A percentile compares a stretch with the other conserved stretches of the same genome.
Conservation (phyloP, 2,329 filamentous ascomycete species). For the Penicillium brevicompactum region DNA sequence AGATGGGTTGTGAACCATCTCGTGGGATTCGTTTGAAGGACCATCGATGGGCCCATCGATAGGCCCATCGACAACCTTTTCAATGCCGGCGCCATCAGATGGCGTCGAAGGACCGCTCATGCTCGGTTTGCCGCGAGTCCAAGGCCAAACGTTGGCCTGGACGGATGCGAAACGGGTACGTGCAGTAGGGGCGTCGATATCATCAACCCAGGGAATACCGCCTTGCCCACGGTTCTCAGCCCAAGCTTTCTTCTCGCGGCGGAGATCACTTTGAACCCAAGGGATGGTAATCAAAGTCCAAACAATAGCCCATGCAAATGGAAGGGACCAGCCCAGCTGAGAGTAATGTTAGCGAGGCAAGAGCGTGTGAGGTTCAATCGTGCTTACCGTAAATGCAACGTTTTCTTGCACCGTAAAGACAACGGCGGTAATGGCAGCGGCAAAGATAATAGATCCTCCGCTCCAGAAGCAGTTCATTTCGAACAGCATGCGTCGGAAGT, state of each 20-base stretch:
- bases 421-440: constrained; percentile 50
- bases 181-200: constrained; percentile 38
- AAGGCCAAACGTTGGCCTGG: constrained; percentile 33
- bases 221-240: constrained; percentile 35
- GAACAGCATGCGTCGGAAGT: constrained; percentile 57
- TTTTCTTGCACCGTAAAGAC: constrained; percentile 52
- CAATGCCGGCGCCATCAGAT: constrained; percentile 14
- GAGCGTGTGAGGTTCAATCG: neutral
- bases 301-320: constrained; percentile 45
- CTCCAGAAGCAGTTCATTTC: constrained; percentile 62
- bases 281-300: constrained; percentile 50
- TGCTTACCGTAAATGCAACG: constrained; percentile 51
- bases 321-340: constrained; percentile 46
- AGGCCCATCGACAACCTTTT: constrained; percentile 5
- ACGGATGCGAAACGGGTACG: constrained; percentile 42
- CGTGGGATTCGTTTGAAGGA: constrained; percentile 1
- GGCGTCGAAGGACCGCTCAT: constrained; percentile 21
- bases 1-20: neutral
- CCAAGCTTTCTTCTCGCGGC: constrained; percentile 49
- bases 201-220: constrained; percentile 41
- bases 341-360: constrained; percentile 9
- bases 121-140: constrained; percentile 31
- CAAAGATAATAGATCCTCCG: constrained; percentile 52
- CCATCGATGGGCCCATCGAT: neutral
- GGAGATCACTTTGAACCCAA: constrained; percentile 49